Evolutionary conservation across 192 early-diverging fungal species (phyloP), one percentile per base, ranked within the genome.

Genomic region (Diversispora eburnea): DNA sequence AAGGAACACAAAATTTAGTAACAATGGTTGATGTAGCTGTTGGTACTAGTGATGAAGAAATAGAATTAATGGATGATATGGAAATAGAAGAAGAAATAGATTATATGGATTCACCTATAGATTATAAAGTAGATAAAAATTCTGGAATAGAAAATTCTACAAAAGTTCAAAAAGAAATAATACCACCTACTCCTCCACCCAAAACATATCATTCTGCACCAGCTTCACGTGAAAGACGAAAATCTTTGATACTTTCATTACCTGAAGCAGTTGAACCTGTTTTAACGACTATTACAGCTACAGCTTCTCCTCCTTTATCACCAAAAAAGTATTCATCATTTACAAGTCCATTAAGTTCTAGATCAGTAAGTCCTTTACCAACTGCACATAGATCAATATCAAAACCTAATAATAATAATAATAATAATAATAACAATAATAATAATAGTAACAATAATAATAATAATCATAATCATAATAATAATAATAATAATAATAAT

Each of bases 331-430:
- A 43, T 73, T 64, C 72, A 20, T 51, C 72, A 39, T 65, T 73
- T 15, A 17, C 60, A 5, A 73, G 72, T 20, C 61, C 72, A 22
- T 22, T 55, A 55, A 73, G 60, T 64, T 73, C 72, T 64, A 8
- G 72, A 25, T 64, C 72, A 39, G 72, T 73, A 42, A 73, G 72
- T 73, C 72, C 72, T 43, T 64, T 73, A 73, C 72, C 67, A n/a
- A 17, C 5, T 9, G 39, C 22, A 7, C 59, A 46, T 3, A 52
- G 39, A n/a, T 12, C 52, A 70, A 57, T 55, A 33, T 52, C 49
- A 15, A 25, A 56, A 70, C n/a, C 54, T 25, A 58, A 49, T 20
- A 58, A 58, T 58, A 25, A 58, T 4, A 20, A 58, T 58, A 58
- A 58, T 58, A 58, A 20, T 51, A 12, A 51, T 51, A 51, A 51